Evolutionary conservation across 1,139 yeast genomes (phyloP).

Genomic region (Hansenula sp.): DNA sequence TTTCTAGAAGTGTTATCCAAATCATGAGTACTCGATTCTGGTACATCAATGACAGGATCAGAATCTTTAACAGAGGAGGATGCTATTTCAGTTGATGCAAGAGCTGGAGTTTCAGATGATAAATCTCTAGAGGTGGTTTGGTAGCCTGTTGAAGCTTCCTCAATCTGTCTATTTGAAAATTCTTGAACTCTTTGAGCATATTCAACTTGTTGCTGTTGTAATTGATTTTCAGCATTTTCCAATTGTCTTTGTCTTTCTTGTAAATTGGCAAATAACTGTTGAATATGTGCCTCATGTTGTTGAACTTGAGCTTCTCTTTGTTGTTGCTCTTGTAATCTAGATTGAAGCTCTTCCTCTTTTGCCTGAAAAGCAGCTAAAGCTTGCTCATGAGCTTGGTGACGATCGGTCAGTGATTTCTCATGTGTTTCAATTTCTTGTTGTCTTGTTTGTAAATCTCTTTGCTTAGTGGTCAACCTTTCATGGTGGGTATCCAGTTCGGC

Average conservation of each 20-base stretch:
- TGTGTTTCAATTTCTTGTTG: constrained; percentile 20
- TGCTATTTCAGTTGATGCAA: constrained; percentile 22
- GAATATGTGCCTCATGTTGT: constrained; percentile 31
- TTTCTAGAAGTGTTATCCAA: constrained; percentile 7
- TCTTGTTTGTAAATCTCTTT: constrained; percentile 33
- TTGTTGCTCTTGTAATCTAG: constrained; percentile 31
- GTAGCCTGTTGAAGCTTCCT: constrained; percentile 29
- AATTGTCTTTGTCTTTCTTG: constrained; percentile 29
- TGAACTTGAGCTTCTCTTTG: constrained; percentile 23
- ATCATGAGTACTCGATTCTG: constrained; percentile 9
- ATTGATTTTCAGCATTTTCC: constrained; percentile 31
- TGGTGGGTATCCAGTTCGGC: constrained; percentile 35
- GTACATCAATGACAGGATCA: too few species aligned
- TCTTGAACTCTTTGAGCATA: constrained; percentile 34
- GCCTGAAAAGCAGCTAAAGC: constrained; percentile 12
- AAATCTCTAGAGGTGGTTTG: not conserved
- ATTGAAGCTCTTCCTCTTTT: constrained; percentile 26
- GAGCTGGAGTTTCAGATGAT: constrained; percentile 25
- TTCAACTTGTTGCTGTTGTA: constrained; percentile 31
- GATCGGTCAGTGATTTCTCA: constrained; percentile 23
- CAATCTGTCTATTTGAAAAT: constrained; percentile 31
- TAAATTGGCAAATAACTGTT: constrained; percentile 28
- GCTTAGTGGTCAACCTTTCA: constrained; percentile 29
- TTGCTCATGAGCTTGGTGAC: constrained; percentile 21
- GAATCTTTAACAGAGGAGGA: too few species aligned